A percentile compares a stretch with the other conserved stretches of the same genome.
Conservation (phyloP, 495 filamentous ascomycete species). For the Articulospora tetracladia region DNA sequence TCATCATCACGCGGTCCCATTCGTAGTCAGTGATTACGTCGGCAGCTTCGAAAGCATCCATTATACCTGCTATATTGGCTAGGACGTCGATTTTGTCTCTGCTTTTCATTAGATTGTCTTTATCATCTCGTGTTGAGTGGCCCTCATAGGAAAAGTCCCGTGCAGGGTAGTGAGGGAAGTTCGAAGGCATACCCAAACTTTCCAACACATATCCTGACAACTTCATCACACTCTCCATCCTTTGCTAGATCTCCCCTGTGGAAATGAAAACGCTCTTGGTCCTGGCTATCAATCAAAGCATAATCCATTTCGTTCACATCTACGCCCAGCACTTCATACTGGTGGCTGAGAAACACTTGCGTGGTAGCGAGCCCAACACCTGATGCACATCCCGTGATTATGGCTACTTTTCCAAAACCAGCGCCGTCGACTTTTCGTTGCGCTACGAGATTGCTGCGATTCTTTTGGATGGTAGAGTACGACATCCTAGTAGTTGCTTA, state of each 20-base stretch:
- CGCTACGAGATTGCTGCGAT: constrained; percentile 1
- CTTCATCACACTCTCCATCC: constrained; percentile 28
- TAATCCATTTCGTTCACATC: constrained; percentile 32
- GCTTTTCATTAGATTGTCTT: background rate
- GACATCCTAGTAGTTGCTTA: background rate
- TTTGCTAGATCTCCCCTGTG: constrained; percentile 28
- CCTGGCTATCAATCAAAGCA: constrained; percentile 22
- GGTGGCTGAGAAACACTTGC: constrained; percentile 32
- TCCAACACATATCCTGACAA: constrained; percentile 25
- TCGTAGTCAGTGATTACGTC: constrained; percentile 29
- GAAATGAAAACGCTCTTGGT: constrained; percentile 33
- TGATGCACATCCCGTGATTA: constrained; percentile 39
- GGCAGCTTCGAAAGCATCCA: constrained; percentile 33
- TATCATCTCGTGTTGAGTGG: no score
- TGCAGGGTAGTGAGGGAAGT: no score
- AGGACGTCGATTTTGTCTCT: constrained; percentile 32
- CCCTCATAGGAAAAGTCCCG: no score
- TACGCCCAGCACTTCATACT: constrained; percentile 36
- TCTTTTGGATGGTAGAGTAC: background rate
- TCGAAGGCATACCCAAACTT: constrained; percentile 30
- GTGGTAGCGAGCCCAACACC: constrained; percentile 40
- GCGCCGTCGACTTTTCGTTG: constrained; percentile 12
- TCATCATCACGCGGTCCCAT: constrained; percentile 30
- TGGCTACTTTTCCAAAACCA: constrained; percentile 24
- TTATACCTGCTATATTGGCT: constrained; percentile 37